Base-by-base conservation (phyloP, 805 yeast genomes). In the Kluyveromyces wickerhamii region DNA sequence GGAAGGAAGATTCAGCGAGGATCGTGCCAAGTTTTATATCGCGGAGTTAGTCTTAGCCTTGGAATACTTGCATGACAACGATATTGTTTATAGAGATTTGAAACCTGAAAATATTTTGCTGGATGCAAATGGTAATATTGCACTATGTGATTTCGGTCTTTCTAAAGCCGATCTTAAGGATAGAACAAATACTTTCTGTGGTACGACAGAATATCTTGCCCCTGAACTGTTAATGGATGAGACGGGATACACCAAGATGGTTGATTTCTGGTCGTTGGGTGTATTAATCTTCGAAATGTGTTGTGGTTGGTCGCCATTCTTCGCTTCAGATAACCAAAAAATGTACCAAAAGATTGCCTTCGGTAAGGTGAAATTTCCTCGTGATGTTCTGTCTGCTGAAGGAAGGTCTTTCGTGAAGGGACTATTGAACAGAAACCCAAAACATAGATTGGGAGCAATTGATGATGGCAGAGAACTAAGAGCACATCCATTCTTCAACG, bases 221-320 rank as follows among this genome's bases (percentile, higher is more conserved):
- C 98, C 98, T 2, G 98, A 92, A 60, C 94, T 92, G 12, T 68
- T 92, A 47, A 69, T 92, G 35, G 97, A 92, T 63, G 98, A 92
- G 60, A 74, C 84, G 36, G 98, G 98, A 12, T 92, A 92, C 64
- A 92, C 97, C 24, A 87, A 88, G 61, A 89, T 92, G 97, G 98
- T 92, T 41, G 98, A 92, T 60, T 92, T 92, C 51, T 92, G 98
- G 98, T 88, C 97, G 2, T 66, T 92, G 39, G 98, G 98, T 40
- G 98, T 92, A 17, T 67, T 92, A 39, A 87, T 92, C 29, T 92
- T 92, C 61, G 98, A 92, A 65, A 92, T 92, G 98, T 88, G 97
- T 61, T 92, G 97, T 65, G 98, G 98, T 34, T 92, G 97, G 98
- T 83, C 95, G 4, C 98, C 98, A 36, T 92, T 92, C 60, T 92